Percentiles rank a stretch among this genome's conserved stretches.
These are phyloP conservation scores for Gossypium herbaceum DNA, from an alignment of 345 rosid species.

Conservation along the genomic window DNA sequence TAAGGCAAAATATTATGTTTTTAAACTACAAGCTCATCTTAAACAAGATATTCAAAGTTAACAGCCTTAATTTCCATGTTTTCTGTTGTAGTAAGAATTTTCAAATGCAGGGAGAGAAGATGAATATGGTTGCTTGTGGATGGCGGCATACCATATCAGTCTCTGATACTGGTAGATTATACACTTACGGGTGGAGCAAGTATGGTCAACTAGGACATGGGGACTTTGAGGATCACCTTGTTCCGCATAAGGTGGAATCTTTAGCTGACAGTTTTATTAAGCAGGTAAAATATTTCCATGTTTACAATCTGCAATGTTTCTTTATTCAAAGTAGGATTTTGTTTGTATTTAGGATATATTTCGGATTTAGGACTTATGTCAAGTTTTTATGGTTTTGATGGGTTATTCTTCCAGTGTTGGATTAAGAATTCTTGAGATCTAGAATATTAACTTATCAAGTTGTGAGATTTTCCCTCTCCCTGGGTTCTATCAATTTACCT, in stretches of 20 bases:
- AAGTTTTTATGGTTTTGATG: neutral
- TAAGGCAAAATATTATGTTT: too few relatives aligned
- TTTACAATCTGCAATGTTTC: neutral
- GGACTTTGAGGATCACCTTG: conserved; percentile 82
- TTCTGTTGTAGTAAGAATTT: conserved; percentile 16
- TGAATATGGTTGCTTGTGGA: conserved; percentile 92
- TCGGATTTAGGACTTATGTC: neutral
- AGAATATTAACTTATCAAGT: too few relatives aligned
- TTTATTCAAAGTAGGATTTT: neutral
- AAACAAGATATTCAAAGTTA: neutral
- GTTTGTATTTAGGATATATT: too few relatives aligned
- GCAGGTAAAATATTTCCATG: conserved; percentile 45
- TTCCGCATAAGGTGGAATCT: conserved; percentile 78
- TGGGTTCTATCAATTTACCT: neutral
- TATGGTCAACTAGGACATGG: conserved; percentile 99
- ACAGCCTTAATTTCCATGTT: conserved; percentile 15
- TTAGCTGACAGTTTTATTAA: conserved; percentile 53
- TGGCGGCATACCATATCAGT: conserved; percentile 96
- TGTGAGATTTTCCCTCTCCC: too few relatives aligned
- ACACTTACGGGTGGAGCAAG: conserved; percentile 96
- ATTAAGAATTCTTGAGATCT: neutral
- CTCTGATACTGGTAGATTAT: conserved; percentile 66
- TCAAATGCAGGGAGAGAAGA: conserved; percentile 67
- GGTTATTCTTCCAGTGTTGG: neutral
- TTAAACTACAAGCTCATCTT: too few relatives aligned